These are phyloP conservation scores for Drechslera avenae DNA, from an alignment of 2,329 filamentous ascomycete genomes.

Conservation along the genomic window DNA sequence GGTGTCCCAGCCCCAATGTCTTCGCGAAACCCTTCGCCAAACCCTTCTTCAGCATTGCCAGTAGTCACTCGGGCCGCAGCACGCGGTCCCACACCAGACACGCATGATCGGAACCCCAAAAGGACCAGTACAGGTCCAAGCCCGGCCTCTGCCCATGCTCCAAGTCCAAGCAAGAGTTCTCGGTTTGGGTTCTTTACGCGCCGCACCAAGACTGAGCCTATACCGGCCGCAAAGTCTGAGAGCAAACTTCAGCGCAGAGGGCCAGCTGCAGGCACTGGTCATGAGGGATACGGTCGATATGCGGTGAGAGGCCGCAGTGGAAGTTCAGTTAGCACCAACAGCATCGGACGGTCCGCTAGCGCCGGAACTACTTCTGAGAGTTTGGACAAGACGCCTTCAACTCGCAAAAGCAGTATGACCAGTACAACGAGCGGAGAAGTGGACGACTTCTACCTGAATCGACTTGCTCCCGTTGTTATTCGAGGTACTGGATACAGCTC, in stretches of 20 bases:
- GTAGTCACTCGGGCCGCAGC: constrained; percentile 31
- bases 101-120: constrained; percentile 40
- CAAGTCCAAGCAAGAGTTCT: constrained; percentile 63
- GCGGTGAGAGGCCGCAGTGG: constrained; percentile 69
- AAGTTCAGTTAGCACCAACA: constrained; percentile 59
- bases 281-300: constrained; percentile 80
- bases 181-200: constrained; percentile 81
- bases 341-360: constrained; percentile 54
- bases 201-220: constrained; percentile 67
- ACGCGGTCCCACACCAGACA: constrained; percentile 49
- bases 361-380: constrained; percentile 49
- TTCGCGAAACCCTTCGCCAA: constrained; percentile 48
- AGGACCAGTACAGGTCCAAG: constrained; percentile 38
- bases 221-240: constrained; percentile 62
- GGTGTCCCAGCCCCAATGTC: constrained; percentile 38
- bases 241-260: constrained; percentile 67
- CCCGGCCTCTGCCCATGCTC: constrained; percentile 52
- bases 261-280: constrained; percentile 88
- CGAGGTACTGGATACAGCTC: constrained; percentile 52
- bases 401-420: constrained; percentile 51
- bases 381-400: constrained; percentile 42
- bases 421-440: constrained; percentile 51
- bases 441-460: constrained; percentile 54
- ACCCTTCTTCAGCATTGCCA: constrained; percentile 39
- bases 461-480: constrained; percentile 52